These are phyloP conservation scores for Azolla pinnata DNA, from an alignment of 75 land plant genomes.

Conservation along the genomic window DNA sequence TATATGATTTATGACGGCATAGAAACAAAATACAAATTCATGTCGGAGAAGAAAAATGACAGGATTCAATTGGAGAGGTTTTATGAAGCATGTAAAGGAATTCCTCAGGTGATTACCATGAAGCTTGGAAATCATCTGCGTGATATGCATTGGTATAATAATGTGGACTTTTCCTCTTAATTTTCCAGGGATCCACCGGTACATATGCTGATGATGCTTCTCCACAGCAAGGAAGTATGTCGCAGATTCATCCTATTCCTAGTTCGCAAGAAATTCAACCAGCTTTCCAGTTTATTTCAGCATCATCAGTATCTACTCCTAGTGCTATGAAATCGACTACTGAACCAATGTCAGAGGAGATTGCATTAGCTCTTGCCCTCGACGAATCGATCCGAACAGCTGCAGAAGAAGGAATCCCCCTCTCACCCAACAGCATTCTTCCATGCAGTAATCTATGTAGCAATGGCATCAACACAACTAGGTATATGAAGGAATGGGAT, in stretches of 20 bases:
- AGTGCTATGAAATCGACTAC: background rate
- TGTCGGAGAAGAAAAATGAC: constrained; percentile 57
- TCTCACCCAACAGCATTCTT: too few species aligned
- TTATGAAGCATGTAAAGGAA: constrained; percentile 82
- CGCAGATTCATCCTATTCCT: too few species aligned
- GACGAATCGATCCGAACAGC: constrained; percentile 69
- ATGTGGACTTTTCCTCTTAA: too few species aligned
- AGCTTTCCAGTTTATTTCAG: background rate
- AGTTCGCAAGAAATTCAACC: background rate
- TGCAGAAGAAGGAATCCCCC: constrained; percentile 32
- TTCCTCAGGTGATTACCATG: constrained; percentile 62
- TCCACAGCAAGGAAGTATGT: background rate
- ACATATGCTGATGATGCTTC: background rate
- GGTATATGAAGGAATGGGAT: too few species aligned
- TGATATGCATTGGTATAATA: too few species aligned
- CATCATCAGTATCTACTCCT: background rate
- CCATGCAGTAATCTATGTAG: too few species aligned
- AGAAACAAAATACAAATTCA: constrained; percentile 51
- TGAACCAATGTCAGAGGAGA: constrained; percentile 38
- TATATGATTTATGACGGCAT: background rate
- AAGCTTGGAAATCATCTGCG: too few species aligned
- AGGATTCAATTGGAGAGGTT: constrained; percentile 55
- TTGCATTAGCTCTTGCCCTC: constrained; percentile 52
- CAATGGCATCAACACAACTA: too few species aligned
- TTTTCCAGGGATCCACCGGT: too few species aligned